Percentiles rank a stretch among this genome's conserved stretches.
Conservation (phyloP, 1,284 basidiomycete genomes). For the Tylopilus orsonianus region DNA sequence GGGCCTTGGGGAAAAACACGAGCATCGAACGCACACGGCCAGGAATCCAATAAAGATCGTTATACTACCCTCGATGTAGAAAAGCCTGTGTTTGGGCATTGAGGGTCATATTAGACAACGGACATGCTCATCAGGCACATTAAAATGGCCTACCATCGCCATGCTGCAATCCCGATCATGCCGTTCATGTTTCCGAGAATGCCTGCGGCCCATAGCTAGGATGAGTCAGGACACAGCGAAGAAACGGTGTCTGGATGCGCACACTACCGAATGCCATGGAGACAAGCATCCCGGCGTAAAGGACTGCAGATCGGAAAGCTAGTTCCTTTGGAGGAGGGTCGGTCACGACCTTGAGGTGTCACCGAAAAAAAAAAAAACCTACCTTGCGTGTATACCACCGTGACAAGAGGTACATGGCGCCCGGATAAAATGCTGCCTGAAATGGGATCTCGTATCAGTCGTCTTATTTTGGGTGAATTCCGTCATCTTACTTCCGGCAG, state of each 20-base stretch:
- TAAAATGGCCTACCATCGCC: conserved; percentile 53
- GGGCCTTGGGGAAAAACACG: neutral
- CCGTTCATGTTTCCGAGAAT: conserved; percentile 45
- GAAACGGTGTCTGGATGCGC: conserved; percentile 22
- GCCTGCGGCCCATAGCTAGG: neutral
- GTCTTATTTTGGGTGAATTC: neutral
- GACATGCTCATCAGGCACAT: neutral
- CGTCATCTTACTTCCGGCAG: conserved; percentile 35
- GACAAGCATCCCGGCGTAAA: conserved; percentile 68
- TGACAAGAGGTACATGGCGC: conserved; percentile 58
- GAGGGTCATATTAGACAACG: neutral
- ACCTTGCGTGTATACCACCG: conserved; percentile 67
- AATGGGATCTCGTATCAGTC: neutral
- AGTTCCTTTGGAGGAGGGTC: conserved; percentile 47
- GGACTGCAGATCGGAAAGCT: conserved; percentile 65
- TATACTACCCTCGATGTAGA: conserved; percentile 40
- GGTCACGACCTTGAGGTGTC: neutral
- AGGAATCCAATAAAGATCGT: conserved; percentile 54
- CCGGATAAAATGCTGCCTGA: conserved; percentile 62
- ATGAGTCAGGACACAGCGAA: conserved; percentile 35
- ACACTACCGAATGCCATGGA: conserved; percentile 76
- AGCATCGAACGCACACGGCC: conserved; percentile 44
- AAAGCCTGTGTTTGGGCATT: conserved; percentile 25
- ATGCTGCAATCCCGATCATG: conserved; percentile 61
- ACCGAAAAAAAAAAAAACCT: conserved; percentile 18